Percentiles rank a stretch among this genome's conserved stretches.
These are phyloP conservation scores for Hamamelis virginiana DNA, from an alignment of 164 flowering plant genomes.

Conservation along the genomic window DNA sequence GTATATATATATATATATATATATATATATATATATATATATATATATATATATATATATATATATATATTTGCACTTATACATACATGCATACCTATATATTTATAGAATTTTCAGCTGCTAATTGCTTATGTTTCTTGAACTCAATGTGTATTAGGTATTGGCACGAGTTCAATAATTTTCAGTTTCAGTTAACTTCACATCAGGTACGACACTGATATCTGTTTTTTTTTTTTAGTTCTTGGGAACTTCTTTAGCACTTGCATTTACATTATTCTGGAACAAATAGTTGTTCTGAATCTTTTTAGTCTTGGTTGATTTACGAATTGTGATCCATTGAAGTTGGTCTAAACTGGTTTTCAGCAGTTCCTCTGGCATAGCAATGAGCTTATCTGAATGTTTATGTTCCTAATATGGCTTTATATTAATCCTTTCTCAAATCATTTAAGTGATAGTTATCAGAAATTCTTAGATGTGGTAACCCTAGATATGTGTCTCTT, in stretches of 20 bases:
- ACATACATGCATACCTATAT: not conserved
- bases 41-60: not conserved
- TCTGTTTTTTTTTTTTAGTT: not conserved
- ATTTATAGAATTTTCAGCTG: not conserved
- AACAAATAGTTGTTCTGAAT: too few relatives aligned
- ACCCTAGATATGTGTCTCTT: not conserved
- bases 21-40: not conserved
- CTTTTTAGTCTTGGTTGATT: too few relatives aligned
- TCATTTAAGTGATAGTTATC: too few relatives aligned
- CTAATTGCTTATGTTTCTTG: constrained; percentile 6
- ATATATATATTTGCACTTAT: not conserved
- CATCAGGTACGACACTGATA: constrained; percentile 65
- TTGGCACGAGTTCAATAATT: constrained; percentile 96
- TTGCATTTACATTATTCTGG: not conserved
- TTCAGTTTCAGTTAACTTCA: constrained; percentile 86
- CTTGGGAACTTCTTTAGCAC: not conserved
- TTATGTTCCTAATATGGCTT: too few relatives aligned
- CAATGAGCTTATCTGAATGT: not conserved
- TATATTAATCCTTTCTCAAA: too few relatives aligned
- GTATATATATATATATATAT: too few relatives aligned
- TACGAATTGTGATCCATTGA: not conserved
- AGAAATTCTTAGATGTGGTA: too few relatives aligned
- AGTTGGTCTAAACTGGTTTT: not conserved
- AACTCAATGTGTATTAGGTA: constrained; percentile 49
- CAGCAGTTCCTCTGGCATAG: not conserved